Evolutionary conservation across 2,329 filamentous ascomycete genomes (phyloP), one percentile per base, ranked within the genome.

Genomic region (Monilinia fructicola): DNA sequence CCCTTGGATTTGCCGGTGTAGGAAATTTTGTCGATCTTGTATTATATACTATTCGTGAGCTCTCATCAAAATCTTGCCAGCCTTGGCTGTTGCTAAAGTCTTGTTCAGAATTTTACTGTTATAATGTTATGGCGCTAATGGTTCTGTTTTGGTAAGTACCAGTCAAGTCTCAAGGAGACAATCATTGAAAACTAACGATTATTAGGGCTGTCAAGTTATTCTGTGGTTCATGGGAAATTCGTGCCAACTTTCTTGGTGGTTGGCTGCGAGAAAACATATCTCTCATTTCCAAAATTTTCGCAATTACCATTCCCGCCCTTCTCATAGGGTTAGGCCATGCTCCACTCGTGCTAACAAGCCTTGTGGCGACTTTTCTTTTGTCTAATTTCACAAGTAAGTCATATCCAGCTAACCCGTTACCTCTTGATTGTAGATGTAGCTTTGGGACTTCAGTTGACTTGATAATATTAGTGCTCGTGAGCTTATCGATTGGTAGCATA

Each of bases 11-110:
- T 58, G 76, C 79, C 11, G 79, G 80, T 21, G 74, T 76, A 14
- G 80, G 80, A 6, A 75, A 75, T 7, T 78, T 78, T 4, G 53
- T 80, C 4, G 81, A 83, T 64, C 73, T 80, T 9, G 74, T 78
- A 0, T 73, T 84, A 2, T 83, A 80, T 69, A 83, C 81, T 66
- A 82, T 83, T 67, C 82, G 81, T 83, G 73, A 61, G 81, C 35
- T 35, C 16, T 3, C 40, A 48, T 42, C 10, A 4, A 28, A n/a
- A 44, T 50, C 21, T 48, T 38, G n/a, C 18, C n/a, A 5, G 21
- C 31, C 59, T 28, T 12, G 38, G 48, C 21, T 35, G 46, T 14
- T 53, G 46, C 21, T 54, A 73, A 68, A 54, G 11, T 64, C 28
- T 46, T 40, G 65, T 31, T 0, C 59, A 84, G 82, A 83, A 71